These are phyloP conservation scores for Exophiala dermatitidis DNA, from an alignment of 2,329 filamentous ascomycete species.

Conservation along the genomic window DNA sequence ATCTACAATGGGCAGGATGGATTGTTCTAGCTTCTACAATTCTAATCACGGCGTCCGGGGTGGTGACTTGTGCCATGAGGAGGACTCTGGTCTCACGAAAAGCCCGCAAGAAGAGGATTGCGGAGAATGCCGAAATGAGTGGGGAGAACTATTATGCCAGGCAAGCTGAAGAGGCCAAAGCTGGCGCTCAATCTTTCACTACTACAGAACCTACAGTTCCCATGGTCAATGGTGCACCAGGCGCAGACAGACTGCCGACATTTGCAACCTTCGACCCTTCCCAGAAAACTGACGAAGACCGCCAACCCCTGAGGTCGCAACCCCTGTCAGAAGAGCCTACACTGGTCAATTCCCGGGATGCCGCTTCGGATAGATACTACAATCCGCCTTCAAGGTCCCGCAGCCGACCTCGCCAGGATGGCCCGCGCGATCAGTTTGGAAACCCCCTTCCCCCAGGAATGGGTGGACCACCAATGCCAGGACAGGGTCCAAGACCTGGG, in stretches of 20 bases:
- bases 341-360: conserved; percentile 19
- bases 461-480: conserved; percentile 25
- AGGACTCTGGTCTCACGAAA: conserved; percentile 85
- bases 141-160: conserved; percentile 83
- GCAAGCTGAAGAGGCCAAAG: conserved; percentile 34
- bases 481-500: conserved; percentile 13
- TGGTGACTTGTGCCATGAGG: conserved; percentile 92
- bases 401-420: conserved; percentile 30
- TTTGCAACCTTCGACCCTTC: conserved; percentile 39
- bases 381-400: conserved; percentile 27
- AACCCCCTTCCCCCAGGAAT: conserved; percentile 35
- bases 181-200: conserved; percentile 38
- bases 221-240: conserved; percentile 50
- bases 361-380: conserved; percentile 29
- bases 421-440: conserved; percentile 34
- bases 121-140: conserved; percentile 94
- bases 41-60: conserved; percentile 68
- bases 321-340: conserved; percentile 14
- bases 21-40: conserved; percentile 85
- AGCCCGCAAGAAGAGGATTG: conserved; percentile 84
- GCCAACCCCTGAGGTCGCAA: conserved; percentile 20
- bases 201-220: conserved; percentile 51
- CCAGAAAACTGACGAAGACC: conserved; percentile 19
- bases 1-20: conserved; percentile 90
- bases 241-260: conserved; percentile 43